Evolutionary conservation across 2,329 filamentous ascomycete species (phyloP).

Genomic region (Trichoderma aggressivum): DNA sequence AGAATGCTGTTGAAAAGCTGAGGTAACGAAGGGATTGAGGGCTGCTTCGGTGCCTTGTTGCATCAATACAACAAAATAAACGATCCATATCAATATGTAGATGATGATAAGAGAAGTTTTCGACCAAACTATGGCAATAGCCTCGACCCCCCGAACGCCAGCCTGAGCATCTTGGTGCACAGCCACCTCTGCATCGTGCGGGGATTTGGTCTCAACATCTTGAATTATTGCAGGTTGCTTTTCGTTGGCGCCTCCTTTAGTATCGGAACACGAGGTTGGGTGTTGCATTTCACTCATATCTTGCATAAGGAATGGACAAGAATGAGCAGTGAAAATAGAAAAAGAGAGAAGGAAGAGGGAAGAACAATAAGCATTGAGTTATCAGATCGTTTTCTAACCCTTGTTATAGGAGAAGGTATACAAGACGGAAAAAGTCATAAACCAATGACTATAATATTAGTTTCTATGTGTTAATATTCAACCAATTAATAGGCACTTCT

Average conservation of each 20-base stretch:
- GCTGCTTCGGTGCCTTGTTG: not conserved
- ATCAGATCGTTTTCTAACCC: not conserved
- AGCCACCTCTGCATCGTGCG: not conserved
- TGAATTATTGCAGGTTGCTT: not conserved
- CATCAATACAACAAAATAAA: slow-evolving; percentile 9
- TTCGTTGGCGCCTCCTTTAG: not conserved
- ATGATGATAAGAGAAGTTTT: slow-evolving; percentile 7
- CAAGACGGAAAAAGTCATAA: not conserved
- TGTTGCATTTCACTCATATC: not conserved
- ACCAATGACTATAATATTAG: not conserved
- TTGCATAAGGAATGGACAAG: not conserved
- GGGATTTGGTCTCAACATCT: not conserved
- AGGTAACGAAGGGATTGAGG: slow-evolving; percentile 42
- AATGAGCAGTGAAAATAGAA: not conserved
- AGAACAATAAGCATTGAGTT: not conserved
- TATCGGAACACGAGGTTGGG: not conserved
- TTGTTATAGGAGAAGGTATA: not conserved
- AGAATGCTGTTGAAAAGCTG: slow-evolving; percentile 45
- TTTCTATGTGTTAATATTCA: not conserved
- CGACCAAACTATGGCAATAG: slow-evolving; percentile 39
- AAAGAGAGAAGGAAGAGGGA: not conserved
- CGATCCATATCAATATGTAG: not conserved
- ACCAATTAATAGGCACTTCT: not conserved
- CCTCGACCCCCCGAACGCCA: slow-evolving; percentile 38
- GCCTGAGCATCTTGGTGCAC: slow-evolving; percentile 25